Evolutionary conservation across 768 basidiomycete species (phyloP).

Genomic region (Phlebiopsis gigantea): DNA sequence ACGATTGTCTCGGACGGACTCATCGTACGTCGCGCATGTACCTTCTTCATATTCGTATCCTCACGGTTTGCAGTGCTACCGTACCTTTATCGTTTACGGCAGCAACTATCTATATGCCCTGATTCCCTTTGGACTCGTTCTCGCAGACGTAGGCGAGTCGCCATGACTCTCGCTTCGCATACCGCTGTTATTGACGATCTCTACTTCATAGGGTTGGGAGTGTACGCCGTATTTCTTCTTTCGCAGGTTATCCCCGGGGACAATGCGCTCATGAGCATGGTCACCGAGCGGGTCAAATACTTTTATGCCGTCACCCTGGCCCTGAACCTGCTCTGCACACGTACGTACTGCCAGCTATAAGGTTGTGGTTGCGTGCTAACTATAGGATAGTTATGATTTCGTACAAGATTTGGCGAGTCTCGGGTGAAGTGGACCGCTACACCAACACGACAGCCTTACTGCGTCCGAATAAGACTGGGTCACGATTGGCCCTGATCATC

Average conservation of each 20-base stretch:
- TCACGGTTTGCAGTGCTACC: conserved; percentile 19
- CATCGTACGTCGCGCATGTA: conserved; percentile 18
- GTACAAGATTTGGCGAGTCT: conserved; percentile 23
- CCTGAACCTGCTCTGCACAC: conserved; percentile 24
- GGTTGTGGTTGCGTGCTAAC: too few species aligned
- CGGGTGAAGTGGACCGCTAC: conserved; percentile 11
- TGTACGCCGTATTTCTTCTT: conserved; percentile 15
- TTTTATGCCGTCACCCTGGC: conserved; percentile 24
- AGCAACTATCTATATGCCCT: conserved; percentile 12
- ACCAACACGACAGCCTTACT: conserved; percentile 5
- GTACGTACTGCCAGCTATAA: too few species aligned
- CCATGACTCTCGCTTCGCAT: neutral
- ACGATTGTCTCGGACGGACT: conserved; percentile 25
- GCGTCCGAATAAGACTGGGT: conserved; percentile 1
- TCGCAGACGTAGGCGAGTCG: conserved; percentile 24
- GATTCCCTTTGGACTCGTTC: conserved; percentile 21
- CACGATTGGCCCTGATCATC: conserved; percentile 15
- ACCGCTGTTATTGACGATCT: neutral
- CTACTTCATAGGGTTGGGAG: neutral
- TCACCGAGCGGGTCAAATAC: conserved; percentile 20
- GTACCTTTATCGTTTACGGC: conserved; percentile 25
- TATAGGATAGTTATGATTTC: conserved; percentile 22
- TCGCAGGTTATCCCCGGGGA: conserved; percentile 14
- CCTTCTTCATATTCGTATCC: neutral
- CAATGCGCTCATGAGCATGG: conserved; percentile 18